Evolutionary conservation across 345 rosid genomes (phyloP).

Genomic region (Ceriops decandra): DNA sequence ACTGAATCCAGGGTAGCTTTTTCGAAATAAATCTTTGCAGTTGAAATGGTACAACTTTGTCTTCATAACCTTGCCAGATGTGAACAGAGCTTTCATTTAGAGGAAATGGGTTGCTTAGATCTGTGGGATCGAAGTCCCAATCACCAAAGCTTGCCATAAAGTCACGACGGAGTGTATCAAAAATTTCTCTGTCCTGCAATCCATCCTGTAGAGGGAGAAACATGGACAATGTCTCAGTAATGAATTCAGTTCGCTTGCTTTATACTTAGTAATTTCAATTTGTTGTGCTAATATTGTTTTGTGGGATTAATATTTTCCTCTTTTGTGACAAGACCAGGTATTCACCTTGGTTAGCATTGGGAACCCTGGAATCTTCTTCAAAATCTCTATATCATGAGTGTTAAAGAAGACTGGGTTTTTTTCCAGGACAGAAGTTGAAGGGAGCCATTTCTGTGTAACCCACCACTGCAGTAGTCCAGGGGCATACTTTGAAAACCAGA

Average conservation of each 20-base stretch:
- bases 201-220: constrained; percentile 42
- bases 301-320: too few relatives aligned
- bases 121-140: constrained; percentile 84
- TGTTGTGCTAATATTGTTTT: too few relatives aligned
- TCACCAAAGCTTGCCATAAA: constrained; percentile 55
- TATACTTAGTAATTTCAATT: too few relatives aligned
- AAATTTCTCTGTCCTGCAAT: constrained; percentile 45
- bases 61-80: constrained; percentile 86
- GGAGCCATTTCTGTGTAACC: constrained; percentile 59
- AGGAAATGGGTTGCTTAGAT: constrained; percentile 47
- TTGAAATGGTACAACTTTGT: constrained; percentile 77
- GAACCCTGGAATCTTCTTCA: constrained; percentile 61
- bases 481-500: constrained; percentile 55
- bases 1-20: constrained; percentile 71
- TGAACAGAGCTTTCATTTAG: constrained; percentile 46
- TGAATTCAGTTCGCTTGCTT: not conserved
- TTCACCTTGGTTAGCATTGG: constrained; percentile 85
- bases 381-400: constrained; percentile 55
- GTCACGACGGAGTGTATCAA: constrained; percentile 58
- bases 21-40: constrained; percentile 57
- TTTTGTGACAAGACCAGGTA: not conserved
- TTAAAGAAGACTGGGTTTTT: constrained; percentile 59
- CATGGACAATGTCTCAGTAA: not conserved
- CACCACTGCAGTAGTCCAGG: constrained; percentile 74
- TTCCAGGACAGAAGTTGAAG: constrained; percentile 55